phyloP scores from a whole-genome alignment of 192 early-diverging fungal genomes.

The Geosiphon pyriformis region DNA sequence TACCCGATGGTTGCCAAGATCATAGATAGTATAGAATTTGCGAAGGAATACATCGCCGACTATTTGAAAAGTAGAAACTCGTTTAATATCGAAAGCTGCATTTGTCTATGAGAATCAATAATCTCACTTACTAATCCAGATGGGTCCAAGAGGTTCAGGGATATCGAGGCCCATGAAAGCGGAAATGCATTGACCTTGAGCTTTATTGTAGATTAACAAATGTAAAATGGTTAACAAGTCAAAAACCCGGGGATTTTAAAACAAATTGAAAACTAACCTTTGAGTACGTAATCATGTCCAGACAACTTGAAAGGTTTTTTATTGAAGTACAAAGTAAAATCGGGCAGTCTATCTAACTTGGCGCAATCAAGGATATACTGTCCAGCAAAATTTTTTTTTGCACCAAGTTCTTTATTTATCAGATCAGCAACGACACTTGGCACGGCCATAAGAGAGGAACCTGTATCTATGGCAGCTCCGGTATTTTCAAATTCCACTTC shows the following conservation, averaged over 20 bases:
- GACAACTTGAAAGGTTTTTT: constrained; percentile 62
- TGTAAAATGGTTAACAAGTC: neutral
- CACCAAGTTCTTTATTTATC: constrained; percentile 88
- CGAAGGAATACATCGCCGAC: constrained; percentile 80
- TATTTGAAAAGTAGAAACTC: constrained; percentile 3
- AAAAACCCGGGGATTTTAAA: neutral
- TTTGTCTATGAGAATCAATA: neutral
- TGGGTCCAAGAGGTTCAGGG: constrained; percentile 65
- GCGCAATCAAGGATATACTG: constrained; percentile 85
- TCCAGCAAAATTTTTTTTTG: constrained; percentile 87
- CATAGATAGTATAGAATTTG: constrained; percentile 73
- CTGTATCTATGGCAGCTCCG: constrained; percentile 89
- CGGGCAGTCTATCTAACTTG: constrained; percentile 60
- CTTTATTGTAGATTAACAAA: constrained; percentile 61
- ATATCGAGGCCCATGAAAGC: constrained; percentile 94
- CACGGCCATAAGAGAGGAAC: constrained; percentile 79
- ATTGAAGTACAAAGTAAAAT: constrained; percentile 72
- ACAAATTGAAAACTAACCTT: constrained; percentile 22
- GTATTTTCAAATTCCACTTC: constrained; percentile 56
- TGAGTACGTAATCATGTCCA: constrained; percentile 49
- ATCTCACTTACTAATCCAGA: constrained; percentile 61
- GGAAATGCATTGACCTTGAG: constrained; percentile 65
- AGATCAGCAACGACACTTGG: constrained; percentile 74
- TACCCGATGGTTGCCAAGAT: constrained; percentile 67
- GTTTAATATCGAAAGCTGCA: neutral